Base-by-base conservation (phyloP, 1,139 yeast species). In the Lodderomyces oxycetoniae region DNA sequence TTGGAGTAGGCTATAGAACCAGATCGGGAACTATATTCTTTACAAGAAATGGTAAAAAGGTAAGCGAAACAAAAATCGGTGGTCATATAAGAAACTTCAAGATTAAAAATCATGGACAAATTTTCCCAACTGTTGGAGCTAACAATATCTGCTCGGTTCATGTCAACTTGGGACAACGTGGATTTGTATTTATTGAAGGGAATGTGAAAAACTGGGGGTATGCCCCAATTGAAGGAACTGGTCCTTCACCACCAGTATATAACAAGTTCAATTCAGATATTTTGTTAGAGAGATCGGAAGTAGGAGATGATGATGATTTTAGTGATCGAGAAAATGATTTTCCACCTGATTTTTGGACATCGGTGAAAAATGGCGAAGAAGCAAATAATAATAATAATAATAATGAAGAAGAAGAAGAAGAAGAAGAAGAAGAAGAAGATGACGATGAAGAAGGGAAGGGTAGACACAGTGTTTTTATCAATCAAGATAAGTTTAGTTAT, bases 31-130 rank as follows among this genome's bases (percentile, higher is more conserved):
- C 84, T 0, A 63, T 79, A 0, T 79, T 79, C 45, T 79, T 79
- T 59, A 79, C 88, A 1, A 59, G 84, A 43, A 79, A 79, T 46
- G 87, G 87, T 19, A 79, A 78, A 50, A 79, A 78, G 49, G 53
- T 79, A 21, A 75, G 77, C 37, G 91, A 82, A 52, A 72, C 77
- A 36, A 67, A 72, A 34, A 56, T 80, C 17, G 89, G 89, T 3
- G 91, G 89, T 1, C 86, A 81, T 47, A 66, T 79, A 24, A 77
- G 61, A 44, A 57, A 63, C 37, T 64, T 67, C 47, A 64, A 57
- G 36, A 49, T 61, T 8, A 57, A 62, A 3, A 49, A 58, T 24
- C 52, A 53, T 34, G 71, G 71, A 1, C 74, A 68, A 41, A 41
- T 74, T 9, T 74, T 53, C 45, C 81, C 81, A 8, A 67, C 65